Base-by-base conservation (phyloP, 805 yeast genomes). In the Sungouiella blattae region DNA sequence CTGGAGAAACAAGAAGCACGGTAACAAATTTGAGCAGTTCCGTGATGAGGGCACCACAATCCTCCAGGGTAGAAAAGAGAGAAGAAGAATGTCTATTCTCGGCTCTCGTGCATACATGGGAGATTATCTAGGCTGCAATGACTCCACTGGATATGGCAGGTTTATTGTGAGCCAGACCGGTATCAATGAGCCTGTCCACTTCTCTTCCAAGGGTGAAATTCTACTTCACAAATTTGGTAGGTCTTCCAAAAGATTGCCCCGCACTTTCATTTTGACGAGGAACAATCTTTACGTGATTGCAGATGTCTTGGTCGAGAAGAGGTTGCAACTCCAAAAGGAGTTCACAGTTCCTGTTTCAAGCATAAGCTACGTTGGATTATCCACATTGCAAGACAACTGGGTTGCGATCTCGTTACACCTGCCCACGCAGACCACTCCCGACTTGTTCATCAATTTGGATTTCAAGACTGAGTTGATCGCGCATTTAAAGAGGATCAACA, bases 61-160 rank as follows among this genome's bases (percentile, higher is more conserved):
- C 22, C 67, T 89, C 30, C 79, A 72, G 15, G 80, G 82, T 22
- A 73, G 84, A 51, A 93, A 93, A 53, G 93, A 93, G 57, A 84
- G 98, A 64, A 78, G 98, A 54, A 66, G 93, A 33, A 75, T 88
- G 74, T 85, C 95, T 18, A 65, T 93, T 54, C 60, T 88, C 27
- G 98, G 98, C 0, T 83, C 81, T 35, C 76, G 98, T 49, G 82
- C 91, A 5, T 94, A 76, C 49, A 75, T 84, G 80, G 98, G 98
- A n/a, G 98, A 93, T 58, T 93, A 93, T 50, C 64, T 93, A 42
- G 86, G 80, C 11, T 84, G 95, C 53, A 89, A 87, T 61, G 85
- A 81, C 46, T 57, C 73, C 16, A 49, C 69, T 5, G 86, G 85
- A 59, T 55, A 68, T 46, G 98, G 98, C 35, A 77, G 80, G 20